phyloP scores from a whole-genome alignment of 2,329 filamentous ascomycete species.

The Aspergillus brunneoviolaceus region DNA sequence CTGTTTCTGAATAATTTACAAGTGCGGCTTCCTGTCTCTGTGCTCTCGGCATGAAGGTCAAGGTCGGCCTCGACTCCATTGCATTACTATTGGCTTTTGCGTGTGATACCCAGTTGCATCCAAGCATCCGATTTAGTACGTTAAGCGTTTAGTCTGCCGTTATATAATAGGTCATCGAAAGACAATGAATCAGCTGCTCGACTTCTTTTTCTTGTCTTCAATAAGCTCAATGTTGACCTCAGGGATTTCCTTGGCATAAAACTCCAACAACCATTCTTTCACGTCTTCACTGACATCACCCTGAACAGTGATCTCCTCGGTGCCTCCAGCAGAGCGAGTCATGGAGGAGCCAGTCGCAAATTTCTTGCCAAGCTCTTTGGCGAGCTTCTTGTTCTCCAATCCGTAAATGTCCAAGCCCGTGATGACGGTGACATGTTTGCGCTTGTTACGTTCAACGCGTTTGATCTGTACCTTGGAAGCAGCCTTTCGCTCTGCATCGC shows the following conservation, averaged over 20 bases:
- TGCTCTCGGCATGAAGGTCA: neutral
- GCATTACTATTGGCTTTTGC: constrained; percentile 15
- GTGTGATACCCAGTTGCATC: constrained; percentile 24
- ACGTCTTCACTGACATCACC: constrained; percentile 96
- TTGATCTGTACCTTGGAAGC: constrained; percentile 85
- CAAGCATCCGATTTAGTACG: constrained; percentile 3
- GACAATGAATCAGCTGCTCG: constrained; percentile 12
- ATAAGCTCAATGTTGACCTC: constrained; percentile 94
- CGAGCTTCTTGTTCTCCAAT: constrained; percentile 89
- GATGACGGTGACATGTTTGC: constrained; percentile 94
- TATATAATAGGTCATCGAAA: neutral
- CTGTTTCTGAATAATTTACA: constrained; percentile 32
- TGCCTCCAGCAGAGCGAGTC: constrained; percentile 80
- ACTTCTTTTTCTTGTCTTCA: constrained; percentile 96
- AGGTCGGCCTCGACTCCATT: constrained; percentile 11
- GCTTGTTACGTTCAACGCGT: constrained; percentile 96
- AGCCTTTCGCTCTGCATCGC: constrained; percentile 78
- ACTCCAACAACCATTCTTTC: constrained; percentile 83
- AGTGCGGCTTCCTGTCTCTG: constrained; percentile 8
- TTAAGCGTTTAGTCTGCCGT: constrained; percentile 13
- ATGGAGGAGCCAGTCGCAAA: constrained; percentile 93
- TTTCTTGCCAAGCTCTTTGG: constrained; percentile 98
- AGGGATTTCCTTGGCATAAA: constrained; percentile 79
- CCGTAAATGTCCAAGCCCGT: constrained; percentile 86
- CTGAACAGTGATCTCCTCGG: constrained; percentile 96